Conservation (phyloP, 1,284 basidiomycete genomes). For the Athelia psychrophila region DNA sequence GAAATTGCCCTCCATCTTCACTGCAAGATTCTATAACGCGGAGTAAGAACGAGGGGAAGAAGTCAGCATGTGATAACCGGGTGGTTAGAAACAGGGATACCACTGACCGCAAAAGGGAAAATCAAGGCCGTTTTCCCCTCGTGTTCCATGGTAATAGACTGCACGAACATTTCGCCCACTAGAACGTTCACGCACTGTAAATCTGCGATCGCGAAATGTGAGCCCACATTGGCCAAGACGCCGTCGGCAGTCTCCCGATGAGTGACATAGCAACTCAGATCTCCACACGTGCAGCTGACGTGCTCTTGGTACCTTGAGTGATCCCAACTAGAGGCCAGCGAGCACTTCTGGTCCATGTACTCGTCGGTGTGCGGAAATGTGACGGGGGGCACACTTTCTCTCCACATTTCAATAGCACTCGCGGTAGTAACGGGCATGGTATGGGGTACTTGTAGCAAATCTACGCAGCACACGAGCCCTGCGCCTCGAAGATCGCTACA, state of each 20-base stretch:
- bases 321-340: too few species aligned
- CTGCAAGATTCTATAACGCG: constrained; percentile 26
- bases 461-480: constrained; percentile 38
- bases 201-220: constrained; percentile 22
- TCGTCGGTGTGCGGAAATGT: too few species aligned
- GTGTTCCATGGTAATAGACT: constrained; percentile 31
- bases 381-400: too few species aligned
- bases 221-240: constrained; percentile 22
- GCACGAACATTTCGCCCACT: constrained; percentile 33
- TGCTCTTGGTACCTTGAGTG: too few species aligned
- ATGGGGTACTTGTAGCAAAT: constrained; percentile 28
- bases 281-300: neutral
- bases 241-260: constrained; percentile 3
- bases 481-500: constrained; percentile 17
- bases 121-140: constrained; percentile 34
- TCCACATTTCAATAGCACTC: too few species aligned
- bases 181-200: constrained; percentile 28
- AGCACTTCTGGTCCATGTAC: too few species aligned
- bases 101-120: constrained; percentile 18
- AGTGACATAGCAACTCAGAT: neutral
- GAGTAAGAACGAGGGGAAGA: neutral
- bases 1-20: constrained; percentile 31
- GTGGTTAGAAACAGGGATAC: neutral
- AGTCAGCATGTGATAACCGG: constrained; percentile 35
- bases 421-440: too few species aligned